phyloP scores from a whole-genome alignment of 148 eudicot genomes.

The Rhododendron simsii region DNA sequence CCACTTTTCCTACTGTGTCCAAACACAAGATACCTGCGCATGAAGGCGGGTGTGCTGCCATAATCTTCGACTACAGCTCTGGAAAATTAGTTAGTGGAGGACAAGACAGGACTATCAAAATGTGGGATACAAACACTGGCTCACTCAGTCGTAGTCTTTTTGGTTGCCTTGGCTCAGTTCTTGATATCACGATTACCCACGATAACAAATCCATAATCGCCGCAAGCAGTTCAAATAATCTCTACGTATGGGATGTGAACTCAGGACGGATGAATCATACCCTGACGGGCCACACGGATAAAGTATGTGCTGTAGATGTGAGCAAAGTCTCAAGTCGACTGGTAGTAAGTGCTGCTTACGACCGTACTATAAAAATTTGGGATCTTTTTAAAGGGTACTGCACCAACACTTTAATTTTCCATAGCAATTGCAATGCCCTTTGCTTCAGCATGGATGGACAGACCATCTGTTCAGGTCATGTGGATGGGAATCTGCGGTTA shows the following conservation, averaged over 20 bases:
- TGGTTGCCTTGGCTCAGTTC: constrained; percentile 84
- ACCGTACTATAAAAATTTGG: constrained; percentile 89
- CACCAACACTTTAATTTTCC: constrained; percentile 66
- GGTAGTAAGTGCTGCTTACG: constrained; percentile 82
- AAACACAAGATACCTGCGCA: constrained; percentile 76
- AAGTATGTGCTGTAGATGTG: constrained; percentile 91
- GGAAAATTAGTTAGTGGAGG: constrained; percentile 76
- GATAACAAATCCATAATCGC: constrained; percentile 77
- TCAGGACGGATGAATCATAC: constrained; percentile 81
- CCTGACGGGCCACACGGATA: constrained; percentile 85
- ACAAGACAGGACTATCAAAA: constrained; percentile 72
- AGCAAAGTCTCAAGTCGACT: constrained; percentile 71
- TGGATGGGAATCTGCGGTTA: constrained; percentile 79
- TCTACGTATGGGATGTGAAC: constrained; percentile 77
- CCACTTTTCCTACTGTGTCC: constrained; percentile 54
- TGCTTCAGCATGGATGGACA: constrained; percentile 73
- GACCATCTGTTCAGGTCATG: constrained; percentile 89
- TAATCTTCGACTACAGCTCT: constrained; percentile 74
- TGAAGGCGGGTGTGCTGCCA: constrained; percentile 84
- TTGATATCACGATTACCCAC: constrained; percentile 73
- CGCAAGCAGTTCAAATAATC: constrained; percentile 79
- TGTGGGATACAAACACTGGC: constrained; percentile 85
- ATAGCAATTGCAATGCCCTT: constrained; percentile 81
- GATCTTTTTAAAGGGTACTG: constrained; percentile 87
- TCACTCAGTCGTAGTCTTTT: constrained; percentile 42